Evolutionary conservation across 208 protist species (phyloP).

Genomic region (Trypanosoma mega): DNA sequence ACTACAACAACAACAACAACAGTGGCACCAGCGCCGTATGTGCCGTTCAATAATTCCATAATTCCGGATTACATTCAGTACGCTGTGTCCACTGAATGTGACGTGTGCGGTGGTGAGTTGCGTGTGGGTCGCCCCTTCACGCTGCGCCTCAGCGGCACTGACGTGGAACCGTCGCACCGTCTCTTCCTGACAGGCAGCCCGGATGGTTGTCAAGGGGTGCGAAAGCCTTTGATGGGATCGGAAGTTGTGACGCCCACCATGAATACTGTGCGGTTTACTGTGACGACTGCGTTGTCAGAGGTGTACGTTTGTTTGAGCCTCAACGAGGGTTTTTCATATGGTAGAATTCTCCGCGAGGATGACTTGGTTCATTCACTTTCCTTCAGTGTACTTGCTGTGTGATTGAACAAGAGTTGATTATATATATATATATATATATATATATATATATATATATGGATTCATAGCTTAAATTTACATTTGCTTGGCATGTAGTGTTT

Average conservation of each 20-base stretch:
- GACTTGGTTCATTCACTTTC: background rate
- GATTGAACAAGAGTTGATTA: background rate
- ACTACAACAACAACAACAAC: background rate
- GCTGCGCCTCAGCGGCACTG: slow-evolving; percentile 14
- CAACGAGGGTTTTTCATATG: slow-evolving; percentile 12
- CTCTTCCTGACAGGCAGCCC: slow-evolving; percentile 16
- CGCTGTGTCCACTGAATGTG: slow-evolving; percentile 23
- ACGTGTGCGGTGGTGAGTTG: slow-evolving; percentile 9
- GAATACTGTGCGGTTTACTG: slow-evolving; percentile 13
- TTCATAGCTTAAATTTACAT: no score
- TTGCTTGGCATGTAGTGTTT: no score
- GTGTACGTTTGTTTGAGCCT: slow-evolving; percentile 22
- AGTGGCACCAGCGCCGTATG: background rate
- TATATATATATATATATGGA: slow-evolving; percentile 4
- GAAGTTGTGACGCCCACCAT: slow-evolving; percentile 3
- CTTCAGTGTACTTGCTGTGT: background rate
- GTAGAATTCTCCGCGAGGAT: slow-evolving; percentile 16
- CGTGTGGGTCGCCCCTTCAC: slow-evolving; percentile 17
- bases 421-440: slow-evolving; percentile 15
- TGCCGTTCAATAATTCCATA: background rate
- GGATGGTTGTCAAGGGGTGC: slow-evolving; percentile 8
- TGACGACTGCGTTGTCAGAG: background rate
- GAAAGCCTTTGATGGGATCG: slow-evolving; percentile 8
- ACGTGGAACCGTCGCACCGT: slow-evolving; percentile 3
- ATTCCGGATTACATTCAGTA: slow-evolving; percentile 24